Base-by-base conservation (phyloP, 2,329 filamentous ascomycete genomes). In the Lojkania enalia region DNA sequence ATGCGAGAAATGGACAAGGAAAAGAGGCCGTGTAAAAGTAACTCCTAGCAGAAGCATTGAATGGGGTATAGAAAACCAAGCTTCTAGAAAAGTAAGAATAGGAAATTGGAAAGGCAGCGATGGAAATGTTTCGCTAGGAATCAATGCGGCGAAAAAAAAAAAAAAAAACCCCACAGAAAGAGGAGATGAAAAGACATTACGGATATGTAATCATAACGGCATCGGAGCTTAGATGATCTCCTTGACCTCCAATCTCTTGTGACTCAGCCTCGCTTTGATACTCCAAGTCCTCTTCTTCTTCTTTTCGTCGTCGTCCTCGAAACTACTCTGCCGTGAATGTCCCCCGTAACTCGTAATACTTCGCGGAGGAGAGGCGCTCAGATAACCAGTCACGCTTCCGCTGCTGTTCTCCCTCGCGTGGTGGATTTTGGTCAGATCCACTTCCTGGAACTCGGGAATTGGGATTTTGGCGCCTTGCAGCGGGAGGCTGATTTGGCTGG, bases 281-380 rank as follows among this genome's bases (percentile, higher is more conserved):
- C 50, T 64, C 62, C 63, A 66, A 33, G 58, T 62, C 50, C 61
- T 64, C 46, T 56, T 50, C 30, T 37, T 44, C 48, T 46, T 48
- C 49, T 52, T 54, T 23, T 51, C 56, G 19, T 48, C 44, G 9
- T 40, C 46, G 18, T 32, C 54, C 35, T 44, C 27, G 13, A 4
- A 35, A 18, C 16, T 23, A n/a, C 25, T 15, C 29, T 33, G n/a
- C 40, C 16, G 15, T 5, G 14, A 12, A 40, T 20, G 25, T n/a
- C 27, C 37, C 13, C 41, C 16, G 9, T 21, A 20, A n/a, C 25
- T n/a, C 25, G 9, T 27, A 6, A 36, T 6, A 11, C 33, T 38
- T 20, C 41, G 21, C 9, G 33, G 23, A 7, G 33, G 23, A n/a
- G 30, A 42, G 20, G 20, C 36, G 20, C 5, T 25, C 7, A 19